Evolutionary conservation across 2,329 filamentous ascomycete species (phyloP), one percentile per base, ranked within the genome.

Genomic region (Monosporascus sp.): DNA sequence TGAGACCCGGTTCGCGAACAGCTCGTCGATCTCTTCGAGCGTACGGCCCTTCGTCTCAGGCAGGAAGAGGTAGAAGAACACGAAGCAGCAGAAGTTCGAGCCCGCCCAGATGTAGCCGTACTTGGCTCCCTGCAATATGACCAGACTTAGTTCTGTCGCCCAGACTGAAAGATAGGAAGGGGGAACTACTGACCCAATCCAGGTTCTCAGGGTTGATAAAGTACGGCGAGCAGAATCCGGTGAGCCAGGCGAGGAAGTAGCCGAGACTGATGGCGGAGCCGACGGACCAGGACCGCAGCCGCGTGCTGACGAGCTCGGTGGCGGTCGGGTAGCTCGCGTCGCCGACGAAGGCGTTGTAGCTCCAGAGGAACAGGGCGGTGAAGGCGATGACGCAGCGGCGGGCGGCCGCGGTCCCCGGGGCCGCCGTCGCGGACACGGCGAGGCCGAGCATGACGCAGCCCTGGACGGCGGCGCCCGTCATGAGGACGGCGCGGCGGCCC

Each of bases 201-300:
- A 66, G 57, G 27, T 66, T 58, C 34, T 59, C 61, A 1, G 65
- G 63, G 42, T 67, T 66, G 41, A 66, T 67, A 31, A 65, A 67
- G 49, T 66, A 67, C 7, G 64, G 65, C 3, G 65, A 65, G 51
- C 61, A 63, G 49, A 65, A 68, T 6, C 62, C 61, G 8, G 61
- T 64, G 7, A 68, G 48, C 65, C 63, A 78, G 1, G 74, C 74
- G 5, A 76, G 70, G 31, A 76, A 67, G 56, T 79, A 79, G 1
- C 74, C 74, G 6, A 76, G 61, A 24, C 72, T 73, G 37, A 76
- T 76, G 9, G 76, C 75, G 6, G 69, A 70, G n/a, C 76, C 76
- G 31, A 79, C 75, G 0, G 75, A 78, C 64, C 75, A 75, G 1
- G 71, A 68, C 44, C 75, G 66, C 50, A 77, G 62, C 45, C 71